Evolutionary conservation across 148 eudicot species (phyloP), one percentile per base, ranked within the genome.

Genomic region (Rheum nobile): DNA sequence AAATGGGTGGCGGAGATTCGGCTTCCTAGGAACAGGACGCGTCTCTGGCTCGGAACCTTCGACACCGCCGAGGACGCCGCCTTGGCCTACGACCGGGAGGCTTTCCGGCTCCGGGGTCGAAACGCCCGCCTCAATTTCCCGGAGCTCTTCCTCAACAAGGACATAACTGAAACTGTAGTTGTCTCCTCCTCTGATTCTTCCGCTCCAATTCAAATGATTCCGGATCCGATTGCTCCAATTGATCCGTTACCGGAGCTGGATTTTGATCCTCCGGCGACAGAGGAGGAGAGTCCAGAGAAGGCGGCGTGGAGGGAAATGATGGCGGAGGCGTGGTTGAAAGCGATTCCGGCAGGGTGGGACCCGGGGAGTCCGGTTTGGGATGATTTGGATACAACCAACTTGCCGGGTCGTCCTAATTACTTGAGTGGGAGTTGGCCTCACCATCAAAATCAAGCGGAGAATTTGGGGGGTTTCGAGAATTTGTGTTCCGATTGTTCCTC

Each of bases 301-400:
- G 43, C 75, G 78, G 91, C 82, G 1, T 91, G 95, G 95, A 86
- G 83, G 29, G 93, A 88, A 13, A 88, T 89, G 39, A 89, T 88
- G 91, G 80, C 85, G 0, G 97, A 93, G 38, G 87, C 85, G 39
- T 94, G 98, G 98, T 75, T 88, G 31, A 88, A 87, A 47, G 78
- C 87, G 9, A 87, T 89, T 26, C 89, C 91, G 17, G 90, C 90
- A 0, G 93, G 73, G 34, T 71, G 73, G 73, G 73, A 43, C 10
- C 73, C 96, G 0, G 98, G 89, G 0, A 90, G 94, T 54, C 84
- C 98, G 0, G 87, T 90, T 34, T 94, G 98, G 98, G 98, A 94
- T 84, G 82, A 86, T 32, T 8, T 88, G 16, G 95, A 91, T 70
- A 19, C 85, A 6, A 77, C 77, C 17, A 93, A 84, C 4, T 31